phyloP scores from a whole-genome alignment of 2,329 filamentous ascomycete genomes.

The Xylariaceae sp. region DNA sequence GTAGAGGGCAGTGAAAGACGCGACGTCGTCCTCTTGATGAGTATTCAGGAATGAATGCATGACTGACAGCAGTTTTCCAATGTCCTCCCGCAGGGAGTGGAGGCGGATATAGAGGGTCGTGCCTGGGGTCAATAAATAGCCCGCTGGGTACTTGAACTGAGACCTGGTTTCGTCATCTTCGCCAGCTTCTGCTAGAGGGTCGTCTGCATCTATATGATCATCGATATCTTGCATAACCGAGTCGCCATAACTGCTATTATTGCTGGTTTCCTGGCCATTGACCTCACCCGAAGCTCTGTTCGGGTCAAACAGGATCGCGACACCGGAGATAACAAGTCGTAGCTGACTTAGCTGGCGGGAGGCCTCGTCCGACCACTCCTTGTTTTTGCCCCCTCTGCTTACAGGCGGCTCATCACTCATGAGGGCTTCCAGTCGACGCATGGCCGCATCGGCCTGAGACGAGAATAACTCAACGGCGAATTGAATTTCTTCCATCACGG shows the following conservation, averaged over 20 bases:
- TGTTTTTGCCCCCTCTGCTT: constrained; percentile 89
- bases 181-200: constrained; percentile 56
- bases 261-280: constrained; percentile 37
- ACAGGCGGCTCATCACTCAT: constrained; percentile 76
- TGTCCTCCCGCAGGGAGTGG: constrained; percentile 72
- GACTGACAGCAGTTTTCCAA: constrained; percentile 73
- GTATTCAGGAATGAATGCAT: constrained; percentile 78
- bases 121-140: constrained; percentile 66
- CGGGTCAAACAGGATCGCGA: constrained; percentile 84
- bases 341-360: constrained; percentile 84
- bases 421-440: constrained; percentile 69
- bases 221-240: constrained; percentile 51
- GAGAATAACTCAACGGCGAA: constrained; percentile 90
- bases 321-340: constrained; percentile 81
- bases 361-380: constrained; percentile 98
- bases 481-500: constrained; percentile 70
- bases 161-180: constrained; percentile 80
- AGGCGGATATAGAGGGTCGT: constrained; percentile 65
- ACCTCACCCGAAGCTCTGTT: constrained; percentile 57
- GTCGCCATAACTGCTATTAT: constrained; percentile 31
- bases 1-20: constrained; percentile 89
- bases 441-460: constrained; percentile 71
- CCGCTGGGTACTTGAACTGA: constrained; percentile 82
- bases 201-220: constrained; percentile 45
- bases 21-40: constrained; percentile 90